Evolutionary conservation across 495 filamentous ascomycete genomes (phyloP).

Genomic region (Penicillium soppii): DNA sequence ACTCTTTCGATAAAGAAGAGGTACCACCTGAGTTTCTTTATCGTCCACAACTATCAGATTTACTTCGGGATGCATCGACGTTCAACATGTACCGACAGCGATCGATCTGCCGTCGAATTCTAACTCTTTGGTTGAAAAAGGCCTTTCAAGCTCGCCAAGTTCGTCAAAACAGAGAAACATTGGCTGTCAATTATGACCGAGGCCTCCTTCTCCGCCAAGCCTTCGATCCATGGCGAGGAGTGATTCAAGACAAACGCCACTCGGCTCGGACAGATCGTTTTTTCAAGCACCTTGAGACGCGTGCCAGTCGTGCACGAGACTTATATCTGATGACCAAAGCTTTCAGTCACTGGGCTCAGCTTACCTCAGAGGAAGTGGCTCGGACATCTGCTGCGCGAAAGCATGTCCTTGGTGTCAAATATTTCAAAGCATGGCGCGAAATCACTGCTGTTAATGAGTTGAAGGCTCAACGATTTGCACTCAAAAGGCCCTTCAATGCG

Average conservation of each 20-base stretch:
- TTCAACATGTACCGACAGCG: constrained; percentile 55
- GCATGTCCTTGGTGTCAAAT: constrained; percentile 68
- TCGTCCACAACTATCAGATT: constrained; percentile 53
- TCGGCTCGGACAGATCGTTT: constrained; percentile 56
- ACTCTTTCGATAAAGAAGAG: constrained; percentile 28
- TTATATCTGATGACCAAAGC: constrained; percentile 68
- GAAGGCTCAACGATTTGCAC: constrained; percentile 62
- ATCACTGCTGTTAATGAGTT: constrained; percentile 69
- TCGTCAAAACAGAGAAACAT: constrained; percentile 45
- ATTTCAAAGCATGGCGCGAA: constrained; percentile 75
- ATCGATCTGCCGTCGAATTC: constrained; percentile 43
- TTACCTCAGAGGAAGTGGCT: constrained; percentile 57
- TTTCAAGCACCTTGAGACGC: constrained; percentile 58
- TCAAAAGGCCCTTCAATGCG: constrained; percentile 54
- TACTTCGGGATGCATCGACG: constrained; percentile 57
- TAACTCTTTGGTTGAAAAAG: constrained; percentile 56
- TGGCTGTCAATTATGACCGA: constrained; percentile 53
- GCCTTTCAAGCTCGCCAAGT: constrained; percentile 44
- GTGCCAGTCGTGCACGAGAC: constrained; percentile 61
- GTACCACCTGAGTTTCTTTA: constrained; percentile 44
- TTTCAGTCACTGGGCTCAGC: constrained; percentile 71
- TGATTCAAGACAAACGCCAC: constrained; percentile 47
- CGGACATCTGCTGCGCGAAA: constrained; percentile 59
- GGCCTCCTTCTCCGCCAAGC: constrained; percentile 53
- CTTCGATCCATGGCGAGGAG: constrained; percentile 57